Base-by-base conservation (phyloP, 2,329 filamentous ascomycete species). In the Cladophialophora yegresii region DNA sequence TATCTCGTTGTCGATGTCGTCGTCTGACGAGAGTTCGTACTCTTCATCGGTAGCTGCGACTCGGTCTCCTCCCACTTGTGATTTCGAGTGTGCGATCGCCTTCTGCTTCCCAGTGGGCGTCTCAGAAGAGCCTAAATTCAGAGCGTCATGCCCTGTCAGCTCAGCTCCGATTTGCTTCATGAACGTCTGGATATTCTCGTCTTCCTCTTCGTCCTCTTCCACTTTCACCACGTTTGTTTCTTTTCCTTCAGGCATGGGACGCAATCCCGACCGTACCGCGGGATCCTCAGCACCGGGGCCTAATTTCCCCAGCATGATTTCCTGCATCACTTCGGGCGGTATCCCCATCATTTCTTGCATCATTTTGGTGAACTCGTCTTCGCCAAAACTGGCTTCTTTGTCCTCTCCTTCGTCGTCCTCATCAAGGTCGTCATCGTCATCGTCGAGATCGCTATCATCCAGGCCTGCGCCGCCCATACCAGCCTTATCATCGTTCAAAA, bases 281-380 rank as follows among this genome's bases (percentile, higher is more conserved):
- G 64, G 58, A 67, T 64, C 59, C 2, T 72, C 66, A 28, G 68
- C 62, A 5, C 64, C 70, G 56, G 62, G 65, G 33, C 50, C 67
- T 50, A 71, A 70, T 58, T 69, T 63, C 2, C 69, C 69, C 16
- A 33, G 58, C 71, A 71, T 71, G 36, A 73, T 64, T 62, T 71
- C 70, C 47, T 68, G 67, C 68, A 72, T 71, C 4, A 69, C 69
- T 22, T 77, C 75, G 3, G 80, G 76, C 7, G 84, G 82, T 75
- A 87, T 81, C 0, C 90, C 91, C 88, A 95, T 93, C 88, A 96
- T 93, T 73, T 96, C 90, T 65, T 87, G 86, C 91, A 99, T 96
- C 84, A 96, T 92, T 59, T 81, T 85, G 8, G 89, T 84, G 70
- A 97, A 96, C 60, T 93, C 89, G 40, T 88, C 86, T 75, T 98